Conservation (phyloP, 345 rosid species). For the Brassica incana region DNA sequence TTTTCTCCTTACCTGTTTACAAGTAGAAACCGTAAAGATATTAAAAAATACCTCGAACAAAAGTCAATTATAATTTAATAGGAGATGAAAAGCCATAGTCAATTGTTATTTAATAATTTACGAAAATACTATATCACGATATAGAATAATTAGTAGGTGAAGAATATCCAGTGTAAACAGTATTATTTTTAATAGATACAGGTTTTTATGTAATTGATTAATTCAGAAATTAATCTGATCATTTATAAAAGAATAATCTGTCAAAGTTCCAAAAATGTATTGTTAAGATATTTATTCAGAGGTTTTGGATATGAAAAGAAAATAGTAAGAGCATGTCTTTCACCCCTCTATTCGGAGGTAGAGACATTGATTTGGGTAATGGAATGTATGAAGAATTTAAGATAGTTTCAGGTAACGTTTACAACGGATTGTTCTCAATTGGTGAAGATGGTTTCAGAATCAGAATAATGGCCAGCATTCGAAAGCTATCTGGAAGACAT, state of each 20-base stretch:
- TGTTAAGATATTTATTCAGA: neutral
- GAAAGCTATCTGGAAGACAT: no score
- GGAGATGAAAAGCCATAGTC: conserved; percentile 19
- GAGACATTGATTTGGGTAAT: no score
- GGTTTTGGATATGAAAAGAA: neutral
- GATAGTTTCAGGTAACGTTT: no score
- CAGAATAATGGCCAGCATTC: no score
- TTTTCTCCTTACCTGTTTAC: conserved; percentile 10
- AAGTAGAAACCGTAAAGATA: neutral
- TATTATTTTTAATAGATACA: conserved; percentile 4
- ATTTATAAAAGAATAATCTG: neutral
- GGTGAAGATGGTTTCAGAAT: no score
- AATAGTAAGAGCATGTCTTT: no score
- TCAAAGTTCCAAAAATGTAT: neutral
- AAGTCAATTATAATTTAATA: conserved; percentile 30
- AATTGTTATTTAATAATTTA: conserved; percentile 20
- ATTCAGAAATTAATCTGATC: neutral
- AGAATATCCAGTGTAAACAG: conserved; percentile 28
- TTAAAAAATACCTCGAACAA: conserved; percentile 7
- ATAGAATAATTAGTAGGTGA: neutral
- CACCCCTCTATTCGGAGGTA: no score
- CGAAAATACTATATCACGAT: conserved; percentile 20
- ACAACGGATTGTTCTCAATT: no score
- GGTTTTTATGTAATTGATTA: conserved; percentile 12
- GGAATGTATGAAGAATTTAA: no score